These are phyloP conservation scores for Trichoderma parareesei DNA, from an alignment of 495 filamentous ascomycete genomes.

Conservation along the genomic window DNA sequence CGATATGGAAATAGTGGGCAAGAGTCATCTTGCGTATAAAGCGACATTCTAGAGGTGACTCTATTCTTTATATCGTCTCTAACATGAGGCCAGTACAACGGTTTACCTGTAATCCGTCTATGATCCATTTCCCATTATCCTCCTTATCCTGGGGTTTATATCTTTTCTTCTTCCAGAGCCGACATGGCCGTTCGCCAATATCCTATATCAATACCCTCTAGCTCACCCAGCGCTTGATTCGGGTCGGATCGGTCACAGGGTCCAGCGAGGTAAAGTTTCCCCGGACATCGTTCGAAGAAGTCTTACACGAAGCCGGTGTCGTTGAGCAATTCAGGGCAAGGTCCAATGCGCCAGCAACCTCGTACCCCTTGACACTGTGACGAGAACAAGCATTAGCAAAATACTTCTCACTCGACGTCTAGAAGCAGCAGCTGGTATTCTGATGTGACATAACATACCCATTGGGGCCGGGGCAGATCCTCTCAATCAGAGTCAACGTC, in stretches of 20 bases:
- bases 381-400: not conserved
- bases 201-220: not conserved
- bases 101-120: too few relatives aligned
- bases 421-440: not conserved
- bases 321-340: constrained; percentile 8
- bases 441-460: constrained; percentile 17
- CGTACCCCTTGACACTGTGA: not conserved
- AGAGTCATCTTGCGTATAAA: too few relatives aligned
- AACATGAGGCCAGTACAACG: too few relatives aligned
- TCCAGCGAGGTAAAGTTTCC: not conserved
- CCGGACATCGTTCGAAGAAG: constrained; percentile 8
- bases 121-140: too few relatives aligned
- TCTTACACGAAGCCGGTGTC: not conserved
- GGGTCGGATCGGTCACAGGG: not conserved
- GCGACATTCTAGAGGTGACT: too few relatives aligned
- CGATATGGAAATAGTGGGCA: too few relatives aligned
- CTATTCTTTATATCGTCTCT: too few relatives aligned
- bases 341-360: not conserved
- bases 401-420: not conserved
- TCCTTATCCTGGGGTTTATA: too few relatives aligned
- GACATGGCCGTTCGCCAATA: not conserved
- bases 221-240: constrained; percentile 3
- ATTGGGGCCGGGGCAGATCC: constrained; percentile 19
- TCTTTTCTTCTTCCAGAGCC: not conserved
- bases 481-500: constrained; percentile 25